A percentile compares a stretch with the other conserved stretches of the same genome.
Evolutionary conservation across 2,329 filamentous ascomycete species (phyloP).

Genomic region (Neopestalotiopsis rosae): DNA sequence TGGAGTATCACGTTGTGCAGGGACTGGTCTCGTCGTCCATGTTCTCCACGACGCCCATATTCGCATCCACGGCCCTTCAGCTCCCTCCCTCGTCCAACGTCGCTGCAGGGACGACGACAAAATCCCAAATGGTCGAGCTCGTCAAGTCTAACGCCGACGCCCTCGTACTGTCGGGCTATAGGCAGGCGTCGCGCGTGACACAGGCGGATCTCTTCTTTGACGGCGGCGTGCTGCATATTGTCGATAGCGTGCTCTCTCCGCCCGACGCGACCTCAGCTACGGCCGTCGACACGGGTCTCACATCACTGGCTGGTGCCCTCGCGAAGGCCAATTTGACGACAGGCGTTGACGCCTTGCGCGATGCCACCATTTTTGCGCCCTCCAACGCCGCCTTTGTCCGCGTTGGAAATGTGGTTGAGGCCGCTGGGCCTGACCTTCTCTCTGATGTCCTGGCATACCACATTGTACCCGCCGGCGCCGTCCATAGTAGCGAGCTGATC

Average conservation of each 20-base stretch:
- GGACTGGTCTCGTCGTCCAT: constrained; percentile 28
- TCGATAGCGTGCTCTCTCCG: constrained; percentile 44
- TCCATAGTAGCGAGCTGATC: constrained; percentile 36
- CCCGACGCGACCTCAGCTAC: constrained; percentile 39
- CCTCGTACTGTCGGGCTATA: constrained; percentile 20
- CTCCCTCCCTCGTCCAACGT: constrained; percentile 22
- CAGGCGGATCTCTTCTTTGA: constrained; percentile 35
- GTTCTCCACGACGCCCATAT: constrained; percentile 34
- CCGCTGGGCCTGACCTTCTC: constrained; percentile 34
- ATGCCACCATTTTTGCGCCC: constrained; percentile 37
- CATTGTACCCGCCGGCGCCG: constrained; percentile 30
- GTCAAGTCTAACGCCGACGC: constrained; percentile 10
- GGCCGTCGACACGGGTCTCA: constrained; percentile 38
- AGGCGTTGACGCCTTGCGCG: constrained; percentile 26
- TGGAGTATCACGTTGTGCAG: constrained; percentile 30
- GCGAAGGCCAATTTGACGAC: constrained; percentile 30
- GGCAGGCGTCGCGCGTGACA: constrained; percentile 35
- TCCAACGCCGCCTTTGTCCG: constrained; percentile 36
- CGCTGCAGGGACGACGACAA: constrained; percentile 27
- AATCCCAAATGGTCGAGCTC: constrained; percentile 34
- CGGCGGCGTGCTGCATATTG: constrained; percentile 43
- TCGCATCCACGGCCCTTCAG: constrained; percentile 41
- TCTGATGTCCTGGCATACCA: constrained; percentile 40
- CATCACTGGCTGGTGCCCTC: constrained; percentile 41
- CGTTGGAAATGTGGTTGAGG: constrained; percentile 38